Base-by-base conservation (phyloP, 805 yeast species). In the Ogataea populi-albae region DNA sequence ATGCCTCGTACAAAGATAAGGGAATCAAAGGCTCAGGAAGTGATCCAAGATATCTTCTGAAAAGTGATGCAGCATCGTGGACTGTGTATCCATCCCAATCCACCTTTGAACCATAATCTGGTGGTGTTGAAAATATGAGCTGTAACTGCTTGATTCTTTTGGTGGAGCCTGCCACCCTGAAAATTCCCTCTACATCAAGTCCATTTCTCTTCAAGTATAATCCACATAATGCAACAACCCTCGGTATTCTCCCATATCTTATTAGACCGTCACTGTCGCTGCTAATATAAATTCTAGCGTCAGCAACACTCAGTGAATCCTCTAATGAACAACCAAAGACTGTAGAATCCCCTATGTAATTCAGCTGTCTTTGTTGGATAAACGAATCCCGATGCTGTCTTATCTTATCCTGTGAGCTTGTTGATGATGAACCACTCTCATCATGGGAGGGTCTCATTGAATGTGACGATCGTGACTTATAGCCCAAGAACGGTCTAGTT, bases 221-320 rank as follows among this genome's bases (percentile, higher is more conserved):
- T 1, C 98, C 97, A 64, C 98, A 91, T 49, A 87, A 84, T 11
- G 97, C 98, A n/a, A 93, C 94, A 10, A 93, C 83, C 12, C 87
- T 74, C 0, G 99, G 99, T 14, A 93, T 86, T 35, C 79, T 69
- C 16, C 98, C 98, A 56, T 86, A 93, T 32, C 81, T 78, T 21
- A 84, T 75, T 39, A 79, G 75, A 18, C 79, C 81, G 47, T 79
- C 78, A 43, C 77, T 77, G 50, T 72, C 70, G 44, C 75, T 73
- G 28, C 81, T 68, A 6, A 84, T 75, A 23, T 81, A 75, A 35
- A 87, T 84, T 32, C 77, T 72, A 12, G 89, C 95, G 39, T 80
- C 79, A 0, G 98, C 96, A 41, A 80, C 73, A 22, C 71, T 61
- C 32, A 91, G 70, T 11, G 95, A 86, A 18, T 73, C 72, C 8